Evolutionary conservation across 768 basidiomycete species (phyloP).

Genomic region (Leucosporidium yakuticum): DNA sequence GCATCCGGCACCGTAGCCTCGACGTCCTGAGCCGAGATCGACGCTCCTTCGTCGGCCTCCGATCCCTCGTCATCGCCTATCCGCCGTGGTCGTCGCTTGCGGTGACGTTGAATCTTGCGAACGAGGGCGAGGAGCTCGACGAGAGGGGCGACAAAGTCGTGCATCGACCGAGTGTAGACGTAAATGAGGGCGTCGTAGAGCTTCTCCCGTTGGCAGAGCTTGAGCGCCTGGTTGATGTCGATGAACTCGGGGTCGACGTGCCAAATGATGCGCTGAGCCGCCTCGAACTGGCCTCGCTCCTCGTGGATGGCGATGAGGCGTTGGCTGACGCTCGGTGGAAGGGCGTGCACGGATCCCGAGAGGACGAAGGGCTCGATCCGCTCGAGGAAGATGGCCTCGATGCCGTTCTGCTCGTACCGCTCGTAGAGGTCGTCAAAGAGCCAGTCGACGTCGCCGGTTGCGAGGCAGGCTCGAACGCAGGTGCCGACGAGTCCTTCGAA

Average conservation of each 20-base stretch:
- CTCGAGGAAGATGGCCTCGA: conserved; percentile 71
- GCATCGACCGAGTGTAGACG: conserved; percentile 80
- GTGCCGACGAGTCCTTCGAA: conserved; percentile 81
- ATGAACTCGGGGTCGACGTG: conserved; percentile 85
- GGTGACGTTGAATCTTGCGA: conserved; percentile 58
- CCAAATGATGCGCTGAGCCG: conserved; percentile 87
- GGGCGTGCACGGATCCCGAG: conserved; percentile 59
- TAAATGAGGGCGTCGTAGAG: conserved; percentile 93
- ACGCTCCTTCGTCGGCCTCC: background rate
- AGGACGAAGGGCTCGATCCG: conserved; percentile 79
- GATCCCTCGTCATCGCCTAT: conserved; percentile 28
- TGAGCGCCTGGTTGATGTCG: conserved; percentile 88
- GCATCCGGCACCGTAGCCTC: conserved; percentile 65
- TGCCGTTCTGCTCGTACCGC: conserved; percentile 74
- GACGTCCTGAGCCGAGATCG: conserved; percentile 42
- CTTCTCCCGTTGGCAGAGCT: conserved; percentile 69
- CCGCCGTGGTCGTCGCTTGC: conserved; percentile 40
- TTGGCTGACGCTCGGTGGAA: conserved; percentile 86
- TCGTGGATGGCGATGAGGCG: conserved; percentile 72
- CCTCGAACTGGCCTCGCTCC: conserved; percentile 60
- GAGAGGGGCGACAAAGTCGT: conserved; percentile 81
- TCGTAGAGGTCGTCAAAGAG: conserved; percentile 92
- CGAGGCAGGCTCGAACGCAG: conserved; percentile 70
- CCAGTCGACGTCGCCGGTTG: conserved; percentile 73
- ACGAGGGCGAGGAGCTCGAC: conserved; percentile 77